These are phyloP conservation scores for Sclerotinia trifoliorum DNA, from an alignment of 2,329 filamentous ascomycete genomes.

Conservation along the genomic window DNA sequence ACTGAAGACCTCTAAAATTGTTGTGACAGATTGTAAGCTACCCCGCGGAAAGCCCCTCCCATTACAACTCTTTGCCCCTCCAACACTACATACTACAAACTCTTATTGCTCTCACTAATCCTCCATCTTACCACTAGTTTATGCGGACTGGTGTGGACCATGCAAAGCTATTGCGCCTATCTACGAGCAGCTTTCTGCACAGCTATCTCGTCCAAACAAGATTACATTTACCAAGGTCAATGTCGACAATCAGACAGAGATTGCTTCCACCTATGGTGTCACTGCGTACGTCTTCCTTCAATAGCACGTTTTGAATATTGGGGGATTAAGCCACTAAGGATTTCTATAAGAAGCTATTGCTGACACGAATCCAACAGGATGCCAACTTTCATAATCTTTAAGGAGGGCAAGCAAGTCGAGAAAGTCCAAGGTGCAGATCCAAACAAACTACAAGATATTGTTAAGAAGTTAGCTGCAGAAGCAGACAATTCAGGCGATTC, in stretches of 20 bases:
- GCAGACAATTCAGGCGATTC: constrained; percentile 49
- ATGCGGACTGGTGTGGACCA: constrained; percentile 80
- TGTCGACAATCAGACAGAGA: constrained; percentile 71
- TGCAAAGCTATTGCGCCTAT: constrained; percentile 82
- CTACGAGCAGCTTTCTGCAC: constrained; percentile 72
- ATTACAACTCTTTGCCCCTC: constrained; percentile 27
- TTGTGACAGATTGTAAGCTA: constrained; percentile 83
- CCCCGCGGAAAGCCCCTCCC: constrained; percentile 22
- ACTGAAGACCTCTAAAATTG: constrained; percentile 70
- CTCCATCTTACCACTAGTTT: constrained; percentile 56
- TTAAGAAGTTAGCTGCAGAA: constrained; percentile 70
- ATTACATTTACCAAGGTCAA: constrained; percentile 89
- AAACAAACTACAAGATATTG: constrained; percentile 64
- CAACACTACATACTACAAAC: constrained; percentile 31
- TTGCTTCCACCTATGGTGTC: constrained; percentile 72
- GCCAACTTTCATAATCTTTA: constrained; percentile 91
- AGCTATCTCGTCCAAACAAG: constrained; percentile 67
- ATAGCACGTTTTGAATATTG: background rate
- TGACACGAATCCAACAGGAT: constrained; percentile 46
- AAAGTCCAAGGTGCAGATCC: constrained; percentile 74
- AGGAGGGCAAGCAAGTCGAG: constrained; percentile 64
- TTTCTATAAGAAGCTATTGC: background rate
- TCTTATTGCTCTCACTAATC: constrained; percentile 25
- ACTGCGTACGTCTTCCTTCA: constrained; percentile 51
- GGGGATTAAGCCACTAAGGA: background rate